phyloP scores from a whole-genome alignment of 2,329 filamentous ascomycete genomes.

The Aspergillaceae sp. region DNA sequence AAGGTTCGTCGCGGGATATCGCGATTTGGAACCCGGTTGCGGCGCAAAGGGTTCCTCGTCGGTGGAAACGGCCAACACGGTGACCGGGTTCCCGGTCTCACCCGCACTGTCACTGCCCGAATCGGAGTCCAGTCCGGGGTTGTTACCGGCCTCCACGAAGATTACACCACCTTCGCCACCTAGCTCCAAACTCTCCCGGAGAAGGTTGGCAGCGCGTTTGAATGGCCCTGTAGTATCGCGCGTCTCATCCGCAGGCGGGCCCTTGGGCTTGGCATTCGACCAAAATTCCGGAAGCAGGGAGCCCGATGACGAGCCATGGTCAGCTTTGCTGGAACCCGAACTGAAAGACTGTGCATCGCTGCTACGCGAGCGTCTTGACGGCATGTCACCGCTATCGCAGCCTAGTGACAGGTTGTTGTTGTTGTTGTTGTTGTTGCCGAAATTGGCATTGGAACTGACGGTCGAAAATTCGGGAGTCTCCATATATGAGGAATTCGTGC shows the following conservation, averaged over 20 bases:
- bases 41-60: slow-evolving; percentile 29
- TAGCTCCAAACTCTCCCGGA: slow-evolving; percentile 41
- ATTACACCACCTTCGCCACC: slow-evolving; percentile 40
- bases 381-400: slow-evolving; percentile 16
- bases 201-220: slow-evolving; percentile 39
- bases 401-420: slow-evolving; percentile 16
- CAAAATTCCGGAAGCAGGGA: slow-evolving; percentile 25
- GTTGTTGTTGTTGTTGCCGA: slow-evolving; percentile 7
- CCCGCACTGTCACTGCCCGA: slow-evolving; percentile 22
- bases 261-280: slow-evolving; percentile 18
- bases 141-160: slow-evolving; percentile 26
- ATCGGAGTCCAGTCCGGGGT: slow-evolving; percentile 19
- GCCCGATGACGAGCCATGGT: slow-evolving; percentile 11
- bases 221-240: slow-evolving; percentile 38
- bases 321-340: slow-evolving; percentile 19
- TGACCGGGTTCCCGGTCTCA: slow-evolving; percentile 20
- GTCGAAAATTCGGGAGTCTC: slow-evolving; percentile 8
- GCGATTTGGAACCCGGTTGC: slow-evolving; percentile 17
- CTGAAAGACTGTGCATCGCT: slow-evolving; percentile 18
- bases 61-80: slow-evolving; percentile 28
- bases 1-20: slow-evolving; percentile 22
- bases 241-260: slow-evolving; percentile 23
- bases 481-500: slow-evolving; percentile 14
- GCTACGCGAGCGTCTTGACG: slow-evolving; percentile 20
- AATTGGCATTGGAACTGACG: too few relatives aligned